These are phyloP conservation scores for Cornus suecica DNA, from an alignment of 148 eudicot genomes.

Conservation along the genomic window DNA sequence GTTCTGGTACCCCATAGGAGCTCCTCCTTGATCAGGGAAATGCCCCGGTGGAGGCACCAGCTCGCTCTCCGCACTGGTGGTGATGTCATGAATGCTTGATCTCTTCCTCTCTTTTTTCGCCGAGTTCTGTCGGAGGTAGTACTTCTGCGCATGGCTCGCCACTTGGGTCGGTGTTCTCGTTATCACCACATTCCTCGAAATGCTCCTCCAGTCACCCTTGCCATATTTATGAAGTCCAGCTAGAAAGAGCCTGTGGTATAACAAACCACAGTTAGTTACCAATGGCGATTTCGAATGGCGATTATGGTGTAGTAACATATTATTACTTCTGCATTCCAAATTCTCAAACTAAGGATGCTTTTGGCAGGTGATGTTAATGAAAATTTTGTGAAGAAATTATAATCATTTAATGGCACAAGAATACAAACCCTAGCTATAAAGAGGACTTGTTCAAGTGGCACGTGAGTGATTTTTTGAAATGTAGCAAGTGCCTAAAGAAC, in stretches of 20 bases:
- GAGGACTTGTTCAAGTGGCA: too few species aligned
- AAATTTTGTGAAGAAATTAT: background rate
- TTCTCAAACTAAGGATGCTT: background rate
- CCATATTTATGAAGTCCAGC: slow-evolving; percentile 55
- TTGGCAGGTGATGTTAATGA: background rate
- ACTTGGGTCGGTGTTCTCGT: slow-evolving; percentile 69
- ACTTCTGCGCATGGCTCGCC: slow-evolving; percentile 74
- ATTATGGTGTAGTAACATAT: too few species aligned
- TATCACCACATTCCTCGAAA: slow-evolving; percentile 63
- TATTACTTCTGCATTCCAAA: too few species aligned
- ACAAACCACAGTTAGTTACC: background rate
- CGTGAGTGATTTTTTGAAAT: too few species aligned
- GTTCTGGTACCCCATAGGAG: slow-evolving; percentile 25
- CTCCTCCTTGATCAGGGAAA: slow-evolving; percentile 35
- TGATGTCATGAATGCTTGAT: slow-evolving; percentile 72
- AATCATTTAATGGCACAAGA: background rate
- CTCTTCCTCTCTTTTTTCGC: slow-evolving; percentile 65
- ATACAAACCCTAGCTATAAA: too few species aligned
- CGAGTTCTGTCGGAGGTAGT: slow-evolving; percentile 53
- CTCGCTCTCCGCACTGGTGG: slow-evolving; percentile 36
- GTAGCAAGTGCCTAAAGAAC: too few species aligned
- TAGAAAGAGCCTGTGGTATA: slow-evolving; percentile 39
- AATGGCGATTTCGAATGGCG: too few species aligned
- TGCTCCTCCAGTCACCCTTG: slow-evolving; percentile 75
- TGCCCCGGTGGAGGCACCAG: slow-evolving; percentile 34